These are phyloP conservation scores for Colletotrichum neosansevieriae DNA, from an alignment of 2,329 filamentous ascomycete genomes.

Conservation along the genomic window DNA sequence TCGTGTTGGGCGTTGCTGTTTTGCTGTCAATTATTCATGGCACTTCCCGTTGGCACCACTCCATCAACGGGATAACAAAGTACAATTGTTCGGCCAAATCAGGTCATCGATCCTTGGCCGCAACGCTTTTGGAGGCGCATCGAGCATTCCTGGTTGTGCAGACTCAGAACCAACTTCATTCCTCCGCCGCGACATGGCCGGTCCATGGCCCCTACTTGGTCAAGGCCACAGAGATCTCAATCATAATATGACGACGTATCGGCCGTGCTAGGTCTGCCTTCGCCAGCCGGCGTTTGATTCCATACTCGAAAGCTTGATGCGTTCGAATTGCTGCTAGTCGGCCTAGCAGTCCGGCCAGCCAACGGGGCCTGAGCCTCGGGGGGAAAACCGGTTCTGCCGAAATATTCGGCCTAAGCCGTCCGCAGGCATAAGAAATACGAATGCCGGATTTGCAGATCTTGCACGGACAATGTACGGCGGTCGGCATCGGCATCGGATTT, in stretches of 20 bases:
- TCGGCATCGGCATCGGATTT: background rate
- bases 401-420: constrained; percentile 19
- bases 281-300: constrained; percentile 1
- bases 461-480: constrained; percentile 15
- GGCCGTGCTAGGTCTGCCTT: constrained; percentile 7
- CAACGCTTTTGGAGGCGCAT: constrained; percentile 10
- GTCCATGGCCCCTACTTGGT: background rate
- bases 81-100: constrained; percentile 9
- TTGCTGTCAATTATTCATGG: constrained; percentile 6
- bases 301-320: constrained; percentile 2
- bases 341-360: constrained; percentile 30
- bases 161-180: constrained; percentile 28
- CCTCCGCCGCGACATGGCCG: constrained; percentile 18
- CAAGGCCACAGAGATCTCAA: constrained; percentile 20
- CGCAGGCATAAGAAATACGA: constrained; percentile 19
- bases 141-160: constrained; percentile 18
- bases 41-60: constrained; percentile 6
- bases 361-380: constrained; percentile 21
- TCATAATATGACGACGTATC: constrained; percentile 33
- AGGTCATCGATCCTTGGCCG: constrained; percentile 9
- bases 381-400: constrained; percentile 30
- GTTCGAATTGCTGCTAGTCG: constrained; percentile 8
- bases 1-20: constrained; percentile 6
- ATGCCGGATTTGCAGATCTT: constrained; percentile 12
- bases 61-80: constrained; percentile 17